Evolutionary conservation across 805 yeast species (phyloP).

Genomic region (Wickerhamiella alocasiicola): DNA sequence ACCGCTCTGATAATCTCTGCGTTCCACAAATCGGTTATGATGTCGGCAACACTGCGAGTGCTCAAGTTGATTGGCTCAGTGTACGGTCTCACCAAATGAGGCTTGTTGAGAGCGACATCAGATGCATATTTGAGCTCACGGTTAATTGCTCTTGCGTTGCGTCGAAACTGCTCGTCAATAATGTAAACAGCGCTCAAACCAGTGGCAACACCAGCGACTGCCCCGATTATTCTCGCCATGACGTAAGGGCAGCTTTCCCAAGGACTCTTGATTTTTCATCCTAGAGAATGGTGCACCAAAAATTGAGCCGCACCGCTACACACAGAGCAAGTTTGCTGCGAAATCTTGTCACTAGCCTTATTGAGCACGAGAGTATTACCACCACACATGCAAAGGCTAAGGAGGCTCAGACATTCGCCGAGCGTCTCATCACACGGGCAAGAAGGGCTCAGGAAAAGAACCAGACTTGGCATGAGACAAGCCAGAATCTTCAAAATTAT

Average conservation of each 20-base stretch:
- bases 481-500: slow-evolving; percentile 15
- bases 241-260: background rate
- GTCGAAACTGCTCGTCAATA: slow-evolving; percentile 44
- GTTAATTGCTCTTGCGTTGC: slow-evolving; percentile 37
- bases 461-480: slow-evolving; percentile 3
- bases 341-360: slow-evolving; percentile 52
- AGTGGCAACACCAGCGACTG: slow-evolving; percentile 51
- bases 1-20: slow-evolving; percentile 53
- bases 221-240: slow-evolving; percentile 42
- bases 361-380: slow-evolving; percentile 57
- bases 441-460: slow-evolving; percentile 4
- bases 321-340: slow-evolving; percentile 46
- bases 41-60: slow-evolving; percentile 41
- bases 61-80: slow-evolving; percentile 35
- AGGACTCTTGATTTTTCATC: background rate
- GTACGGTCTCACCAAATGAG: slow-evolving; percentile 36
- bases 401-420: slow-evolving; percentile 51
- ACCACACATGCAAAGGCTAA: slow-evolving; percentile 70
- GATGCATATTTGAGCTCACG: slow-evolving; percentile 37
- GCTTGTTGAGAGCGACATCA: slow-evolving; percentile 40
- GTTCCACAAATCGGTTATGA: slow-evolving; percentile 69
- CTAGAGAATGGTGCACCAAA: slow-evolving; percentile 22
- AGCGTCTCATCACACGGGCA: slow-evolving; percentile 49
- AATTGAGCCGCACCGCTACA: slow-evolving; percentile 33
- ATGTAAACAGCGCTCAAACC: slow-evolving; percentile 46